phyloP scores from a whole-genome alignment of 2,329 filamentous ascomycete species.

The Botrytis sinoallii region DNA sequence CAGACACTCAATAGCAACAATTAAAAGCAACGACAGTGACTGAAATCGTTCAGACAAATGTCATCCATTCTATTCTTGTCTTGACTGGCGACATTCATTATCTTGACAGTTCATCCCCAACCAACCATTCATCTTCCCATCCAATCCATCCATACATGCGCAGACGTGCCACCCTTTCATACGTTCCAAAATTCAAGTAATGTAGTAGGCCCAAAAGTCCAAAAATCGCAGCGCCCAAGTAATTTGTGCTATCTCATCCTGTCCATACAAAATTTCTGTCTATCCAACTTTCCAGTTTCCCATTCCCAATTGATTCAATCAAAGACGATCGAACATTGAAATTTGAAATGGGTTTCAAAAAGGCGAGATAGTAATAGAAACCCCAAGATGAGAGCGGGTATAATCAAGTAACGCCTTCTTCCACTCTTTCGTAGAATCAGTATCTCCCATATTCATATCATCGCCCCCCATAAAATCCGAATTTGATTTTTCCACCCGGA shows the following conservation, averaged over 20 bases:
- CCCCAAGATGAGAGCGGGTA: constrained; percentile 12
- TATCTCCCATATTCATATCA: constrained; percentile 10
- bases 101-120: background rate
- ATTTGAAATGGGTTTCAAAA: background rate
- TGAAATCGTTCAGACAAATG: background rate
- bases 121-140: background rate
- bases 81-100: background rate
- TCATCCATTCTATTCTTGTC: background rate
- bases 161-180: background rate
- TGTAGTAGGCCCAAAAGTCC: background rate
- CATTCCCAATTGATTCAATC: background rate
- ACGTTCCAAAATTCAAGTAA: background rate
- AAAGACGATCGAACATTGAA: background rate
- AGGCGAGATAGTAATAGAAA: constrained; percentile 3
- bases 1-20: background rate
- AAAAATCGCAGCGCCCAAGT: background rate
- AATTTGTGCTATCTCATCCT: constrained; percentile 10
- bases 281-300: background rate
- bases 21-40: background rate
- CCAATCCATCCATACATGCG: background rate
- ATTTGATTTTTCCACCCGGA: background rate
- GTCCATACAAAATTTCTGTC: background rate
- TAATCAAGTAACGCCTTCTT: constrained; percentile 14
- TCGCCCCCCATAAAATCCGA: constrained; percentile 1
- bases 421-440: constrained; percentile 7